Evolutionary conservation across 1,139 yeast genomes (phyloP).

Genomic region (Ashbya aceris): DNA sequence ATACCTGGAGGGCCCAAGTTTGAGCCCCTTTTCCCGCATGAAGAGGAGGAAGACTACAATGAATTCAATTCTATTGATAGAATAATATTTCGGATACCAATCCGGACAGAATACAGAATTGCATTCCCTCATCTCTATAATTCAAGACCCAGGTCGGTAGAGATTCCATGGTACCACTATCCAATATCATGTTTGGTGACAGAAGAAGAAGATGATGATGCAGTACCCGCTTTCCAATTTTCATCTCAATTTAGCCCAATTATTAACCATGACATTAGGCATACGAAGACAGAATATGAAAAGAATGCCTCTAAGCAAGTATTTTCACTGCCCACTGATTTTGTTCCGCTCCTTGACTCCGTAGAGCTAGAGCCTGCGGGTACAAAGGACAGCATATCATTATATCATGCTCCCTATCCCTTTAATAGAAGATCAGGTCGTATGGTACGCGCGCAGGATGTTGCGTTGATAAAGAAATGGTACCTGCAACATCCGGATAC

Average conservation of each 20-base stretch:
- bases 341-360: slow-evolving; percentile 42
- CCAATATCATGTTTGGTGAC: slow-evolving; percentile 45
- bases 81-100: slow-evolving; percentile 66
- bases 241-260: slow-evolving; percentile 52
- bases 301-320: slow-evolving; percentile 22
- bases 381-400: slow-evolving; percentile 49
- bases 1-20: slow-evolving; percentile 96
- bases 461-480: slow-evolving; percentile 76
- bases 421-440: slow-evolving; percentile 66
- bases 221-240: slow-evolving; percentile 45
- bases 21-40: slow-evolving; percentile 73
- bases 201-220: slow-evolving; percentile 39
- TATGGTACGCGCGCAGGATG: slow-evolving; percentile 81
- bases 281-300: slow-evolving; percentile 17
- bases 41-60: slow-evolving; percentile 70
- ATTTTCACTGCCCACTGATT: slow-evolving; percentile 33
- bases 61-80: slow-evolving; percentile 87
- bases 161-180: slow-evolving; percentile 50
- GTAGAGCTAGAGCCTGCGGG: slow-evolving; percentile 39
- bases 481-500: slow-evolving; percentile 58
- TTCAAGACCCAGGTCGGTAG: slow-evolving; percentile 61
- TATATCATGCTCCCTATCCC: slow-evolving; percentile 80
- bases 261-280: slow-evolving; percentile 31
- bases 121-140: slow-evolving; percentile 84
- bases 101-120: slow-evolving; percentile 74